Base-by-base conservation (phyloP, 75 land plant genomes). In the Pseudotsuga menziesii region DNA sequence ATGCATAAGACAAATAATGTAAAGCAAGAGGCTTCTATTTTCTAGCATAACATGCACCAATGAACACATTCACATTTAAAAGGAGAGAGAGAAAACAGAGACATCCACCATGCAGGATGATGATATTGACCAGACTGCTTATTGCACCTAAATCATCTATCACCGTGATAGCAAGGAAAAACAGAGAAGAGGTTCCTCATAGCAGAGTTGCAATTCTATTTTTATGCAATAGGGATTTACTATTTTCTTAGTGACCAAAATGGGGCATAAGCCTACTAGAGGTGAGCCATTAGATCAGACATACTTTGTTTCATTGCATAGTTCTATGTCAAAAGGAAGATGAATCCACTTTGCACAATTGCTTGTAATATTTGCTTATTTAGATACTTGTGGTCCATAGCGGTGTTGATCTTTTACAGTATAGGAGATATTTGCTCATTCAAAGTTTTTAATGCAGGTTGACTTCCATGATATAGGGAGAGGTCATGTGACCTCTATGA, bases 391-490 rank as follows among this genome's bases (percentile, higher is more conserved):
- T 48, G 54, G 12, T 9, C 54, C 54, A 48, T 48, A 48, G 54
- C 54, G 2, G 12, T 48, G 54, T 35, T 35, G 41, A 64, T 64
- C 1, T 64, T 36, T 16, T 16, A 7, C 16, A 13, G 3, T 29
- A 64, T 36, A 64, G 19, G 16, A 32, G 20, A 63, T 16, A 35
- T 27, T 73, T 23, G 0, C 72, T 77, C 2, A 77, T n/a, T 41
- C 56, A 63, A 36, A 48, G 25, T 25, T 79, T 80, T 73, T 60
- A 58, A 73, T 83, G 75, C 91, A 97, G 98, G 90, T 93, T 76
- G 99, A 97, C 69, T 97, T 97, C 80, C 99, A 97, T 85, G 99
- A 97, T 64, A 91, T 89, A 55, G 81, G 94, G 23, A 81, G 79
- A 76, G 98, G 99, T 16, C 82, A 98, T 58, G 89, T 97, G 74